Percentiles rank a stretch among this genome's conserved stretches.
Evolutionary conservation across 2,329 filamentous ascomycete species (phyloP).

Genomic region (Aspergillus hortae): DNA sequence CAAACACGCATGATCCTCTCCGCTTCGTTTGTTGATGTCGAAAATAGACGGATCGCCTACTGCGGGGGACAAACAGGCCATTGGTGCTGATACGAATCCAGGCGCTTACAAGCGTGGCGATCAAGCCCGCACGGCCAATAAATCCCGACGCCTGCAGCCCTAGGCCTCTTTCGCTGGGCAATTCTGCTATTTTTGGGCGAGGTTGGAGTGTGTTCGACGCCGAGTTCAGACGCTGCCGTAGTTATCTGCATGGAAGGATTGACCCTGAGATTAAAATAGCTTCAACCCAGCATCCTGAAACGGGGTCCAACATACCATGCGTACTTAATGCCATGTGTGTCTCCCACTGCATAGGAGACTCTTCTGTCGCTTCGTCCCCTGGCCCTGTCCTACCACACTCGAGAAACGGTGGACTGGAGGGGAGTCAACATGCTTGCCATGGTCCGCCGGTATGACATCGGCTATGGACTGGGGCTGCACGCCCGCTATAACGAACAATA

Average conservation of each 20-base stretch:
- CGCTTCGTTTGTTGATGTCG: not conserved
- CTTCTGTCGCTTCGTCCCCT: not conserved
- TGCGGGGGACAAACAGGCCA: slow-evolving; percentile 1
- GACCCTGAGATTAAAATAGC: slow-evolving; percentile 12
- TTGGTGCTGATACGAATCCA: slow-evolving; percentile 3
- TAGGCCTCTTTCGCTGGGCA: not conserved
- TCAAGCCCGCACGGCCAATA: not conserved
- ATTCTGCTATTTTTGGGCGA: slow-evolving; percentile 3
- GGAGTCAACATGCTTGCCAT: not conserved
- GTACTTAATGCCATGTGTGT: not conserved
- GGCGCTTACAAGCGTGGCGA: not conserved
- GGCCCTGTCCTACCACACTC: not conserved
- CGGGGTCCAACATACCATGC: not conserved
- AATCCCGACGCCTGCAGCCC: not conserved
- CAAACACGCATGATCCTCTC: not conserved
- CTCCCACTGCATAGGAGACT: not conserved
- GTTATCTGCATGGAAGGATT: not conserved
- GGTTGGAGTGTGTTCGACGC: not conserved
- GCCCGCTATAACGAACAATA: not conserved
- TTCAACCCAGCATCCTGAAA: slow-evolving; percentile 9
- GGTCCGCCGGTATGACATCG: not conserved
- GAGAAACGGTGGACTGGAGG: not conserved
- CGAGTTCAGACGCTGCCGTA: not conserved
- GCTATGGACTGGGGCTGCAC: not conserved
- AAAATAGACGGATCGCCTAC: not conserved